phyloP scores from a whole-genome alignment of 768 basidiomycete genomes.

The Auricularia sp. region DNA sequence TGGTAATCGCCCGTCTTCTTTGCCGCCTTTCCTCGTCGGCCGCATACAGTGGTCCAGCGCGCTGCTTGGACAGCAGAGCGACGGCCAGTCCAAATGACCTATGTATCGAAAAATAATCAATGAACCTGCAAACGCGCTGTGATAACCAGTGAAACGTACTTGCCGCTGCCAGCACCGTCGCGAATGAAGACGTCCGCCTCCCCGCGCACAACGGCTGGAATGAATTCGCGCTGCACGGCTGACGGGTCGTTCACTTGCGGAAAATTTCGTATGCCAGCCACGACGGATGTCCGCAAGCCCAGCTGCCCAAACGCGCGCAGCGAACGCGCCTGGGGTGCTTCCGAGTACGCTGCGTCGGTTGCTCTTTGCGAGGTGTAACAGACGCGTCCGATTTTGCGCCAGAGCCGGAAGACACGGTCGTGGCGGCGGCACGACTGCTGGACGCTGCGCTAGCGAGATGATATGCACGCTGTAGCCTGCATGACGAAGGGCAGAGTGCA shows the following conservation, averaged over 20 bases:
- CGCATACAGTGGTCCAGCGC: conserved; percentile 19
- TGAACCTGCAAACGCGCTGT: neutral
- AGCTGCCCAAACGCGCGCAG: neutral
- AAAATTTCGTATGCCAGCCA: conserved; percentile 26
- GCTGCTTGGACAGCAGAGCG: conserved; percentile 52
- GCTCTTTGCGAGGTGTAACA: no score
- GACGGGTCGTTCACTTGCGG: conserved; percentile 53
- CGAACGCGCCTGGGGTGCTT: neutral
- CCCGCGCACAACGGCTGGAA: conserved; percentile 43
- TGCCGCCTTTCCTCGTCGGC: conserved; percentile 6
- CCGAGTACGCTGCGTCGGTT: no score
- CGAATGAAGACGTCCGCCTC: conserved; percentile 55
- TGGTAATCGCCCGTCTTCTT: conserved; percentile 30
- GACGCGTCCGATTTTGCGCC: no score
- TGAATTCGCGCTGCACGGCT: conserved; percentile 45
- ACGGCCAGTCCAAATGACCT: conserved; percentile 68
- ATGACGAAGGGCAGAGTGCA: no score
- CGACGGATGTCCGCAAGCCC: neutral
- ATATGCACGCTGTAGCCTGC: no score
- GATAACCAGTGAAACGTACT: conserved; percentile 36
- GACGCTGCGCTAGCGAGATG: no score
- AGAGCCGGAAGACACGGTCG: no score
- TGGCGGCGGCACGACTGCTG: no score
- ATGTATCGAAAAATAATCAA: neutral
- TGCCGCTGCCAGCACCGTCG: conserved; percentile 70